These are phyloP conservation scores for Rhynchosporium agropyri DNA, from an alignment of 2,329 filamentous ascomycete genomes.

Conservation along the genomic window DNA sequence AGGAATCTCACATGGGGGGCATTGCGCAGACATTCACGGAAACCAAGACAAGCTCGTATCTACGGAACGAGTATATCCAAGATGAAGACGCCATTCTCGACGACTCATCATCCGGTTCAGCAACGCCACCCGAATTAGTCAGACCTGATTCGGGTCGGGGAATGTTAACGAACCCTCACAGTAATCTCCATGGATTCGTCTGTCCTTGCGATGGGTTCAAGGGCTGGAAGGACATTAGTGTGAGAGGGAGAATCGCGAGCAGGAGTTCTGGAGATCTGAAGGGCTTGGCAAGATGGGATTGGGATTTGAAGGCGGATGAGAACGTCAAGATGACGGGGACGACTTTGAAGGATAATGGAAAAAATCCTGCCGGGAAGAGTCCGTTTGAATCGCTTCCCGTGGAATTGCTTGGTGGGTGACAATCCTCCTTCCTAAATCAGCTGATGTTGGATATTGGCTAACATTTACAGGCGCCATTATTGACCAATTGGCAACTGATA, in stretches of 20 bases:
- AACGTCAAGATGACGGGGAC: neutral
- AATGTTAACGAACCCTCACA: conserved; percentile 50
- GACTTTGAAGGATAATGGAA: conserved; percentile 35
- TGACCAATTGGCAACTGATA: conserved; percentile 71
- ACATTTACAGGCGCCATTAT: conserved; percentile 66
- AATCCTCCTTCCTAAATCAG: neutral
- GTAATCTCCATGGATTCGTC: conserved; percentile 60
- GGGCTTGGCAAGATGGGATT: conserved; percentile 56
- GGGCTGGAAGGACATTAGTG: conserved; percentile 64
- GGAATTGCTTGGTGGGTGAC: conserved; percentile 68
- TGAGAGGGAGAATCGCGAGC: conserved; percentile 58
- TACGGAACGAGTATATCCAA: conserved; percentile 31
- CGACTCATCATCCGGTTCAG: conserved; percentile 44
- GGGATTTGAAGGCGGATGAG: conserved; percentile 22
- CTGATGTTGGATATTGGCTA: conserved; percentile 23
- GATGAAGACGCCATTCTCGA: conserved; percentile 54
- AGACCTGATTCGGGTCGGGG: conserved; percentile 21
- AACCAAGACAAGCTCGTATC: conserved; percentile 61
- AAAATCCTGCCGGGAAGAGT: conserved; percentile 46
- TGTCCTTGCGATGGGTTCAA: conserved; percentile 59
- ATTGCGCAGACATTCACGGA: conserved; percentile 64
- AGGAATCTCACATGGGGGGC: conserved; percentile 37
- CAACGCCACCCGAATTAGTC: conserved; percentile 24
- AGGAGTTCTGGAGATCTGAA: conserved; percentile 64
- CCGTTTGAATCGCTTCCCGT: conserved; percentile 54